Conservation (phyloP, 129 eudicot genomes). For the Centaurea solstitialis region DNA sequence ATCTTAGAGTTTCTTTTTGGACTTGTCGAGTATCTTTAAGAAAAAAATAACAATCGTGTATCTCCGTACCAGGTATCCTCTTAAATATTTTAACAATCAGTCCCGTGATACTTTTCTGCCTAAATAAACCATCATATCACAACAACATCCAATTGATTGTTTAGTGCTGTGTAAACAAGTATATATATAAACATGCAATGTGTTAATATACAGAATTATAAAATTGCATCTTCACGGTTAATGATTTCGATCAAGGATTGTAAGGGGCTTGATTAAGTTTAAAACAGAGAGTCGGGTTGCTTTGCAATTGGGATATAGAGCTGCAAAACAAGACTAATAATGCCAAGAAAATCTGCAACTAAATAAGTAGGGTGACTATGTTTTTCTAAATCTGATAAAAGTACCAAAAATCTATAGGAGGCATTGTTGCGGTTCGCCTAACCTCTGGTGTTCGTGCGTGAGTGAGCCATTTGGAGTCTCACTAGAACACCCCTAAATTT, state of each 20-base stretch:
- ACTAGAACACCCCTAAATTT: not conserved
- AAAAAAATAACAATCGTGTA: too few species aligned
- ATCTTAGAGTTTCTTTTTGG: too few species aligned
- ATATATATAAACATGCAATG: not conserved
- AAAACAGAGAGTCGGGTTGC: not conserved
- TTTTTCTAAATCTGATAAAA: not conserved
- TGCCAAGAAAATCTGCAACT: not conserved
- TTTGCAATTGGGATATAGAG: too few species aligned
- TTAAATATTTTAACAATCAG: not conserved
- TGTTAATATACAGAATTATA: not conserved
- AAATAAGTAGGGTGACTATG: not conserved
- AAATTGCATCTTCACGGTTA: not conserved
- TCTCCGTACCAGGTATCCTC: too few species aligned
- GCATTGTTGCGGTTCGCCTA: constrained; percentile 5
- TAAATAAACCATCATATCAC: not conserved
- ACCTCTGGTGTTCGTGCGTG: constrained; percentile 1
- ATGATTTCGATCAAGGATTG: not conserved
- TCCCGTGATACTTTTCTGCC: not conserved
- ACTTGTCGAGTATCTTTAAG: too few species aligned
- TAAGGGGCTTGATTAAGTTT: not conserved
- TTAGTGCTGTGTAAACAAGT: not conserved
- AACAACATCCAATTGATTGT: too few species aligned
- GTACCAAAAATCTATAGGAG: not conserved
- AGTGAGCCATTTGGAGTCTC: constrained; percentile 20
- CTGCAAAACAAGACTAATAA: not conserved